These are phyloP conservation scores for Neurospora crassa DNA, from an alignment of 2,329 filamentous ascomycete species.

Conservation along the genomic window DNA sequence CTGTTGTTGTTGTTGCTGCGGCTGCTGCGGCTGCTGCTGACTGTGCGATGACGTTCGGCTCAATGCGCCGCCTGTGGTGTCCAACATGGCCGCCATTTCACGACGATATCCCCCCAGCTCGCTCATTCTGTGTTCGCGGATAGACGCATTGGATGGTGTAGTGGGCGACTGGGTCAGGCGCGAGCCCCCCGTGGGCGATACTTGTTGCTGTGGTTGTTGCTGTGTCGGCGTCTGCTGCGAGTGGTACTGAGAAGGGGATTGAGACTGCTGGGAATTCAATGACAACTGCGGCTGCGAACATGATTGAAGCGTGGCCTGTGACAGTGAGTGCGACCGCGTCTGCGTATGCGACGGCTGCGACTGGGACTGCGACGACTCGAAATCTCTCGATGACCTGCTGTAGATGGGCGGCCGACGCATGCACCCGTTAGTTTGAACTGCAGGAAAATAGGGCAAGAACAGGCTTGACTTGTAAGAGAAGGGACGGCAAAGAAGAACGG, in stretches of 20 bases:
- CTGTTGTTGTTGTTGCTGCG: constrained; percentile 37
- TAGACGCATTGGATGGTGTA: constrained; percentile 34
- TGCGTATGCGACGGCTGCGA: background rate
- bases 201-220: constrained; percentile 30
- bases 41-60: constrained; percentile 39
- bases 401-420: constrained; percentile 13
- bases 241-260: background rate
- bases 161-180: constrained; percentile 34
- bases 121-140: constrained; percentile 47
- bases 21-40: constrained; percentile 40
- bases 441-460: background rate
- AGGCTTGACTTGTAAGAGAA: background rate
- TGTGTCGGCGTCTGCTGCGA: background rate
- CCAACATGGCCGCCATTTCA: constrained; percentile 55
- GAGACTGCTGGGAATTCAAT: background rate
- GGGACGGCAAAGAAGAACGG: constrained; percentile 10
- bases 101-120: constrained; percentile 63
- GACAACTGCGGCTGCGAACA: background rate
- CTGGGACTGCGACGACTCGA: constrained; percentile 8
- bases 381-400: constrained; percentile 27
- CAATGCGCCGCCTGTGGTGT: constrained; percentile 40
- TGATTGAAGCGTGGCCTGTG: background rate
- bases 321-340: background rate
- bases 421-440: constrained; percentile 23
- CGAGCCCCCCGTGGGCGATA: constrained; percentile 40